Base-by-base conservation (phyloP, 768 basidiomycete species). In the Ramaria rubella region DNA sequence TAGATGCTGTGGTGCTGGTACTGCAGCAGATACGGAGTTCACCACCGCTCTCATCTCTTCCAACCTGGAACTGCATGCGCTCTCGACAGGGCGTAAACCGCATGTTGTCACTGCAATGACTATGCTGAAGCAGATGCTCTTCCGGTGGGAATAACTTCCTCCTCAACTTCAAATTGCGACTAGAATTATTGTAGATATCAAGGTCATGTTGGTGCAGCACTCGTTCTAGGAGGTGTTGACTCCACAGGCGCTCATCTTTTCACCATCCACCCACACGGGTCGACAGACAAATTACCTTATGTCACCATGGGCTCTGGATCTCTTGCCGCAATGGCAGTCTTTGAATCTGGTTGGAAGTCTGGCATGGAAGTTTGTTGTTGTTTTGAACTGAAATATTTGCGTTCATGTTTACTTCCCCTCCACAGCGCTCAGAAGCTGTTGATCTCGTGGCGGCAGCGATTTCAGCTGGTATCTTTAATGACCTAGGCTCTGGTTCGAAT, bases 231-330 rank as follows among this genome's bases (percentile, higher is more conserved):
- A 1, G 96, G 96, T 23, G 93, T 96, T n/a, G 96, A 99, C 69
- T 68, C 82, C 11, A 92, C 91, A 3, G 96, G 96, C 15, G 81
- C 94, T 11, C 94, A 98, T 58, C 83, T 99, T 14, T 98, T 95
- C 76, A 97, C 94, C 14, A 85, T 99, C 61, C 84, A 87, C 59
- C 94, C 96, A 0, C 94, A 99, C 71, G 96, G 96, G 3, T 96
- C 94, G 14, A 98, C 95, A 0, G 96, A 98, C 75, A 98, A 98
- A 72, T 78, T 99, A 21, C 96, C 96, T 0, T 99, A 94, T 65
- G 95, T 99, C 34, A 97, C 96, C 1, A 97, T 98, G 95, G 96
- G 96, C 31, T 94, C 90, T 2, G 96, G 96, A 59, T 88, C 85
- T 65, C 75, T 97, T 52, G 96, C 96, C 2, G 96, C 96, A 17